Conservation (phyloP, 1,139 yeast genomes). For the Meyerozyma elateridarum region DNA sequence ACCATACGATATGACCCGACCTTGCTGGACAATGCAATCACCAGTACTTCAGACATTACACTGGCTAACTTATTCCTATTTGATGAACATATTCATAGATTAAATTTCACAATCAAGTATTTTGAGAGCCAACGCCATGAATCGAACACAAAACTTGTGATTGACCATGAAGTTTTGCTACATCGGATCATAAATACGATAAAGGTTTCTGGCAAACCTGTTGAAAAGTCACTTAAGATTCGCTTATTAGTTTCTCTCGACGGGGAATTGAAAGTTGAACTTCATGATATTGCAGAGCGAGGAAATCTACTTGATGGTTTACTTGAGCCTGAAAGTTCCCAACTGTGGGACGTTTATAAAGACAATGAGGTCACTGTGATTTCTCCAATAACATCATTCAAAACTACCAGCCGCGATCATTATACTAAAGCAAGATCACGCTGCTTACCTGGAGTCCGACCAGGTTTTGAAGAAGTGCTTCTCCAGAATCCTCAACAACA, state of each 20-base stretch:
- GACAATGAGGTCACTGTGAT: conserved; percentile 51
- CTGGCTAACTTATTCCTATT: conserved; percentile 52
- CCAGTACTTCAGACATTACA: conserved; percentile 21
- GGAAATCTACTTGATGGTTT: conserved; percentile 32
- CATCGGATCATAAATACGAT: conserved; percentile 43
- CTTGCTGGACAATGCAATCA: conserved; percentile 26
- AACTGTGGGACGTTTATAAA: conserved; percentile 54
- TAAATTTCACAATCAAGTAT: conserved; percentile 48
- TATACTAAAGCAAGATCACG: conserved; percentile 62
- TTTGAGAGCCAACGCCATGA: conserved; percentile 36
- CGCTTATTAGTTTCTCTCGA: conserved; percentile 47
- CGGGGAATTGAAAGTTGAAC: conserved; percentile 52
- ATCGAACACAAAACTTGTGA: conserved; percentile 20
- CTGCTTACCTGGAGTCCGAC: conserved; percentile 29
- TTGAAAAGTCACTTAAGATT: conserved; percentile 48
- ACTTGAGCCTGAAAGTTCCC: conserved; percentile 3
- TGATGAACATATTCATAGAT: conserved; percentile 58
- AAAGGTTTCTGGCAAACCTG: conserved; percentile 20
- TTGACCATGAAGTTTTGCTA: conserved; percentile 41
- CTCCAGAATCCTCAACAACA: conserved; percentile 56
- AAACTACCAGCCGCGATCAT: conserved; percentile 69
- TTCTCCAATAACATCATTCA: conserved; percentile 82
- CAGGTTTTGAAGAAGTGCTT: conserved; percentile 60
- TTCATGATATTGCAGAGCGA: conserved; percentile 35
- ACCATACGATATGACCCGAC: conserved; percentile 72